Conservation (phyloP, 1,139 yeast genomes). For the Suhomyces bolitotheri region DNA sequence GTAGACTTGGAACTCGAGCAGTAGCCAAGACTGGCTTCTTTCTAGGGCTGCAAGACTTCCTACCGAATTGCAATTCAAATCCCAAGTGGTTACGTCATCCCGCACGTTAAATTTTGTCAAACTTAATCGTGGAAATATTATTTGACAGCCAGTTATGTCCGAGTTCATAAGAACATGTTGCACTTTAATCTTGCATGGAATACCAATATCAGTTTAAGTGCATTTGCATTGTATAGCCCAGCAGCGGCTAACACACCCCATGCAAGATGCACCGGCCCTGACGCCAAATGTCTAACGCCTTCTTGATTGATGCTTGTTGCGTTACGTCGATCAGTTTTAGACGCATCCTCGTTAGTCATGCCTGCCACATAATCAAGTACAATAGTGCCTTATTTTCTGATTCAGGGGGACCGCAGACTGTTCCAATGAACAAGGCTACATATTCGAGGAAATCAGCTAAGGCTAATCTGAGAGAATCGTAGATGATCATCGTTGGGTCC, state of each 20-base stretch:
- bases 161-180: not conserved
- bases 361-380: no score
- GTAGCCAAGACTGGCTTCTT: no score
- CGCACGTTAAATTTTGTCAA: not conserved
- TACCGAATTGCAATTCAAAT: no score
- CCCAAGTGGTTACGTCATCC: not conserved
- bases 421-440: not conserved
- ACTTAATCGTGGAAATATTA: not conserved
- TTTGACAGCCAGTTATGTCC: not conserved
- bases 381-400: slow-evolving; percentile 9
- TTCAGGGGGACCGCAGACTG: slow-evolving; percentile 10
- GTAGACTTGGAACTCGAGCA: no score
- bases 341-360: no score
- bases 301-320: no score
- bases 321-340: no score
- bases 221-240: not conserved
- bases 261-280: not conserved
- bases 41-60: no score
- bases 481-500: no score
- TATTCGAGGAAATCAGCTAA: no score
- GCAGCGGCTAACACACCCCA: not conserved
- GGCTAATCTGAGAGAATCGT: no score
- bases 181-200: slow-evolving; percentile 2
- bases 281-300: not conserved
- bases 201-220: not conserved